A percentile compares a stretch with the other conserved stretches of the same genome.
phyloP scores from a whole-genome alignment of 1,284 basidiomycete species.

The Sanguinoderma infundibulare region DNA sequence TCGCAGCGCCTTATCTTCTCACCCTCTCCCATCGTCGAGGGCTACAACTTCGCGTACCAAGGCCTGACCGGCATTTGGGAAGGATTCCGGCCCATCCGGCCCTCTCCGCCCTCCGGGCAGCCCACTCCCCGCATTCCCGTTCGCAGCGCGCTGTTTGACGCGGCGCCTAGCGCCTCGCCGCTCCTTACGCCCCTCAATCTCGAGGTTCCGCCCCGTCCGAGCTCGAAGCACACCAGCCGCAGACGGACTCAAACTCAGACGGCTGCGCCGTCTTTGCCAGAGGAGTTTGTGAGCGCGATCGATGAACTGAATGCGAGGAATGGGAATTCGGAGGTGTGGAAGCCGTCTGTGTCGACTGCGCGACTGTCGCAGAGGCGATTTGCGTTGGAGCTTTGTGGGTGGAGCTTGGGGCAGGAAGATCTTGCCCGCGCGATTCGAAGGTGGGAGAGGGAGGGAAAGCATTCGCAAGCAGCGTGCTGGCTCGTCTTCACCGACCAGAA shows the following conservation, averaged over 20 bases:
- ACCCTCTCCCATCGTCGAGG: slow-evolving; percentile 60
- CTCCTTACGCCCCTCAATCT: slow-evolving; percentile 23
- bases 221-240: slow-evolving; percentile 27
- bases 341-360: slow-evolving; percentile 53
- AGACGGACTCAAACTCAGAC: slow-evolving; percentile 25
- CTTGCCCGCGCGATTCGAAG: slow-evolving; percentile 59
- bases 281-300: slow-evolving; percentile 34
- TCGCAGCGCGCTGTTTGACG: slow-evolving; percentile 33
- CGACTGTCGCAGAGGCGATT: slow-evolving; percentile 69
- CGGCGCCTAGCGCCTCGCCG: slow-evolving; percentile 20
- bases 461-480: slow-evolving; percentile 87
- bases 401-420: slow-evolving; percentile 70
- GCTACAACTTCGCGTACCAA: slow-evolving; percentile 84
- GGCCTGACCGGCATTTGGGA: slow-evolving; percentile 86
- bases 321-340: slow-evolving; percentile 43
- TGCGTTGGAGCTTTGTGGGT: slow-evolving; percentile 71
- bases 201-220: slow-evolving; percentile 23
- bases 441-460: slow-evolving; percentile 75
- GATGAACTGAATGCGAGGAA: slow-evolving; percentile 29
- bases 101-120: slow-evolving; percentile 29
- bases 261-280: slow-evolving; percentile 20
- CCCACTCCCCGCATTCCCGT: slow-evolving; percentile 31
- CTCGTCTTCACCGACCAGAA: slow-evolving; percentile 84
- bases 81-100: slow-evolving; percentile 53
- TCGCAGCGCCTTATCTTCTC: slow-evolving; percentile 58